Evolutionary conservation across 192 early-diverging fungal species (phyloP), one percentile per base, ranked within the genome.

Genomic region (Allomyces macrogynus): DNA sequence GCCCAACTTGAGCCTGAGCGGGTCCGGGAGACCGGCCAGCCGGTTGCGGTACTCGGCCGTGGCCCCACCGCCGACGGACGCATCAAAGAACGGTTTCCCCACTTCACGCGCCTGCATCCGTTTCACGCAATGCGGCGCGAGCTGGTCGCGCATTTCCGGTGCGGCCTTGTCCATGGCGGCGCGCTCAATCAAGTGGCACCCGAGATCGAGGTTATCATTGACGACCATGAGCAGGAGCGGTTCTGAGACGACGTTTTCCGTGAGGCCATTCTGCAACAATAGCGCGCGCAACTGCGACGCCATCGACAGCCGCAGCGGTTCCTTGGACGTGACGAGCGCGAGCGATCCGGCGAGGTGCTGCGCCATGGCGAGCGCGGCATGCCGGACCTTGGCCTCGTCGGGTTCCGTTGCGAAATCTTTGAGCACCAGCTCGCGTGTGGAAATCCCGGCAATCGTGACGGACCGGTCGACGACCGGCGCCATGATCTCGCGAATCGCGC

Each of bases 381-480:
- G 87, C 62, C 91, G 81, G 86, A 99, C 87, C 68, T 89, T 86
- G 61, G 89, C 87, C 70, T 97, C 96, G 70, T 93, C 90, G 7
- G 89, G 83, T 71, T 99, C 96, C 68, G 89, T 81, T 0, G 89
- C 89, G 79, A 97, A 97, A 70, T 99, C 96, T 74, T 99, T 99
- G 60, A 87, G 71, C 24, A 97, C 81, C 32, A 95, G 78, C 69
- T 99, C 96, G 5, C 89, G 81, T 8, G 91, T 95, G 54, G 90
- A 89, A 63, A 92, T 89, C 2, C 86, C 80, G 4, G 94, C 94
- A 71, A 99, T 95, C 0, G 87, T 85, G 0, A 97, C 91, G 16
- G 92, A 89, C 64, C 94, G 77, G 57, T 92, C 92, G 5, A 99
- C 91, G 11, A 97, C 90, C 18, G 91, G 88, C 0, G 84, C 82